Base-by-base conservation (phyloP, 495 filamentous ascomycete species). In the Monascus purpureus region DNA sequence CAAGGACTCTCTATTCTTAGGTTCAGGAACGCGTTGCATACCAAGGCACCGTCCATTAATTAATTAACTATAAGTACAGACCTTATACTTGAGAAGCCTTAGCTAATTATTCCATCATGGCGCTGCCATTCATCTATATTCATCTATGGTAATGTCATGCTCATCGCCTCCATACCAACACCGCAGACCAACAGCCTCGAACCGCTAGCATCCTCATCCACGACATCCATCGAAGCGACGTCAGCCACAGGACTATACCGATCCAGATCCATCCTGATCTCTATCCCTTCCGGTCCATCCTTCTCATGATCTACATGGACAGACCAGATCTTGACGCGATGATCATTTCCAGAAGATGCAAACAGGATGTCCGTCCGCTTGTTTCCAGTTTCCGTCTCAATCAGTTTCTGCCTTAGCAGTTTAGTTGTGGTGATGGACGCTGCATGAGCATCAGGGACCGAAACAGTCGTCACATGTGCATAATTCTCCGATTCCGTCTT, bases 271-370 rank as follows among this genome's bases (percentile, higher is more conserved):
- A 57, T 55, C 6, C 67, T 17, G 26, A 73, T 37, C 28, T 44
- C 44, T 4, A 80, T 55, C 4, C 37, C 48, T 2, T 65, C 47
- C 17, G 53, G 48, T 8, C 41, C 55, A 4, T 33, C 17, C 19
- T 37, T 28, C 8, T 19, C 35, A 4, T 57, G 38, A 31, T 69
- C 55, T 17, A 70, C 41, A 0, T 32, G 34, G 13, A 77, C 40
- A 1, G 41, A 46, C 87, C 88, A 95, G 2, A 78, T 40, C 45
- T 80, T 83, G 33, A 94, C 46, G 13, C 75, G 66, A 57, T 94
- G 86, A 46, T 95, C 90, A 35, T 81, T 85, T 16, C 83, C 75
- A 0, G 73, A 68, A 1, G 72, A 77, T 4, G 71, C 68, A 2
- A 84, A 36, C n/a, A 28, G 42, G n/a, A 55, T 17, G 0, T 26